Evolutionary conservation across 768 basidiomycete species (phyloP).

Genomic region (Rhizopogon roseolus): DNA sequence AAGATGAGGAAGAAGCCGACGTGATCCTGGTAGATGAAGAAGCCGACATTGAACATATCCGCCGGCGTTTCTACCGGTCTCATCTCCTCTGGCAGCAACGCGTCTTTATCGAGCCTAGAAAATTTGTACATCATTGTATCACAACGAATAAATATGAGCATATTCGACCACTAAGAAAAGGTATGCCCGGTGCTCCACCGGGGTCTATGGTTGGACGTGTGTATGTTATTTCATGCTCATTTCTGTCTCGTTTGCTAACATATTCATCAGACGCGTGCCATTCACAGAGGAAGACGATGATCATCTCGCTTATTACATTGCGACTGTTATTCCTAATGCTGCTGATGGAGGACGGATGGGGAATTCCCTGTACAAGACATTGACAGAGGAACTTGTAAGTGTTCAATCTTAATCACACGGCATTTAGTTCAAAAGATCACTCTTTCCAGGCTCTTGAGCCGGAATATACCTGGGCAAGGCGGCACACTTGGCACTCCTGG

Average conservation of each 20-base stretch:
- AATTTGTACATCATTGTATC: conserved; percentile 22
- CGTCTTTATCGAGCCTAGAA: conserved; percentile 18
- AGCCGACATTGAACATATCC: conserved; percentile 18
- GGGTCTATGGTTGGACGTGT: neutral
- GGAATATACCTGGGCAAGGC: conserved; percentile 32
- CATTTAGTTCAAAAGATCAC: neutral
- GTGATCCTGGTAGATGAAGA: conserved; percentile 27
- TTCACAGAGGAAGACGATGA: conserved; percentile 39
- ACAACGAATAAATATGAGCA: conserved; percentile 12
- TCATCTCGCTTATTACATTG: conserved; percentile 43
- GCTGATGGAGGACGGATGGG: conserved; percentile 40
- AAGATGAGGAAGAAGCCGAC: conserved; percentile 12
- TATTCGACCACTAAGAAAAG: neutral
- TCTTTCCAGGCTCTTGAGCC: conserved; percentile 27
- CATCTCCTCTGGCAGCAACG: conserved; percentile 8
- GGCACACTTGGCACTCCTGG: conserved; percentile 59
- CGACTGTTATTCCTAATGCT: conserved; percentile 36
- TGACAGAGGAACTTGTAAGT: conserved; percentile 45
- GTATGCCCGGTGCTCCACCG: conserved; percentile 20
- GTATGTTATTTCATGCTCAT: conserved; percentile 3
- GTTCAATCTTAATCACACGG: neutral
- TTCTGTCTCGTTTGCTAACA: neutral
- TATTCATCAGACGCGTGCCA: conserved; percentile 12
- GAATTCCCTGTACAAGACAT: conserved; percentile 37
- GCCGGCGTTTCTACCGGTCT: conserved; percentile 20